Conservation (phyloP, 108 stramenopile species). For the Bacterosira constricta region DNA sequence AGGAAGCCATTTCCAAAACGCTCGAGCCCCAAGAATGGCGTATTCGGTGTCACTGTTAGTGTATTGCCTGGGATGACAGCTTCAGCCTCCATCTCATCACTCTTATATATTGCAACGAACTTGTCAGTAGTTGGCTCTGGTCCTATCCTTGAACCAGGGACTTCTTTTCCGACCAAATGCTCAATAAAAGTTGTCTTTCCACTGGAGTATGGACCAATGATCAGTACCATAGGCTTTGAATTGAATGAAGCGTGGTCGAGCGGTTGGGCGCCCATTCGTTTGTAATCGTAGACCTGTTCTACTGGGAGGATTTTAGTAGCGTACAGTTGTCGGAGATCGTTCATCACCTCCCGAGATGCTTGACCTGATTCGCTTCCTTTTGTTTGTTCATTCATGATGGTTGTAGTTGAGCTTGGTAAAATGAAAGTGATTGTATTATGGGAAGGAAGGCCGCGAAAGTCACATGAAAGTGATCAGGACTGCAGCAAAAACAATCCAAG, state of each 20-base stretch:
- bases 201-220: slow-evolving; percentile 71
- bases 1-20: slow-evolving; percentile 71
- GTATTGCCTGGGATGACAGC: slow-evolving; percentile 72
- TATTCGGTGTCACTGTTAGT: slow-evolving; percentile 62
- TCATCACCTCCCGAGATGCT: not conserved
- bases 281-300: slow-evolving; percentile 6
- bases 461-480: no score
- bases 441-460: no score
- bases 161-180: slow-evolving; percentile 51
- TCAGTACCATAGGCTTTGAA: slow-evolving; percentile 72
- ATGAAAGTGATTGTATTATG: no score
- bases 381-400: no score
- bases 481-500: no score
- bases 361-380: not conserved
- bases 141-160: slow-evolving; percentile 71
- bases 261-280: slow-evolving; percentile 31
- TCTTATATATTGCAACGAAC: slow-evolving; percentile 64
- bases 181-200: slow-evolving; percentile 76
- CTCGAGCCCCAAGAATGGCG: slow-evolving; percentile 69
- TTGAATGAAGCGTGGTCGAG: slow-evolving; percentile 66
- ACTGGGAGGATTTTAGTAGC: slow-evolving; percentile 16
- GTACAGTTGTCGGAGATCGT: slow-evolving; percentile 9
- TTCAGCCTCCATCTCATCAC: slow-evolving; percentile 57
- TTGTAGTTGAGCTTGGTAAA: no score
- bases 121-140: slow-evolving; percentile 65